Evolutionary conservation across 768 basidiomycete genomes (phyloP), one percentile per base, ranked within the genome.

Genomic region (Collybia sp.): DNA sequence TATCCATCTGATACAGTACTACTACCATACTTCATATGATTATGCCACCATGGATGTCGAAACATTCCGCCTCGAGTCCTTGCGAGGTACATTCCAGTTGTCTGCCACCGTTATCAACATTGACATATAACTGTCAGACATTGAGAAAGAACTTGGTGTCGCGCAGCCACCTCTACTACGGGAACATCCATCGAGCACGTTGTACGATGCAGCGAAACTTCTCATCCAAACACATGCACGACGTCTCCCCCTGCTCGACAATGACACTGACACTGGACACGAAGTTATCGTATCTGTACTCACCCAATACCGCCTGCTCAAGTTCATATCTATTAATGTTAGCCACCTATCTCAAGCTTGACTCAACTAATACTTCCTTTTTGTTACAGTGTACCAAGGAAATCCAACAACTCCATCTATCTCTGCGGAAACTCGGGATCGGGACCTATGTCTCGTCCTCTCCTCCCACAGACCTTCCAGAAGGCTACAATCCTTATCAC

Each of bases 1-100:
- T 63, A 97, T 99, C 47, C 96, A 99, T 63, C 82, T 99, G 53
- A 98, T 99, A 53, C 96, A 99, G 58, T 96, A 94, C 70, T 99
- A 97, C 66, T 96, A 97, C 66, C 90, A 86, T 2, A 83, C 88
- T 30, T 83, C 83, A 32, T 88, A 82, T 63, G 93, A 93, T 56
- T 82, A 80, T 43, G 94, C 93, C 5, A 80, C 85, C 0, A 79
- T 84, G 10, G 93, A 98, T 56, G 95, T 98, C 2, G 95, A 98
- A 61, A 86, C 82, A 0, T 92, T 99, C 62, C 79, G 88, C 30
- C 73, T 99, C 25, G 89, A 94, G 60, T 82, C 83, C 41, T 68
- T 99, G 48, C 72, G 96, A 80, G 93, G 95, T 91, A 58, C 33
- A 38, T 8, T 46, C 48, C 42, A 37, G 53, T 43, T 5, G 31